phyloP scores from a whole-genome alignment of 345 rosid species.

The Eucalyptus decipiens region DNA sequence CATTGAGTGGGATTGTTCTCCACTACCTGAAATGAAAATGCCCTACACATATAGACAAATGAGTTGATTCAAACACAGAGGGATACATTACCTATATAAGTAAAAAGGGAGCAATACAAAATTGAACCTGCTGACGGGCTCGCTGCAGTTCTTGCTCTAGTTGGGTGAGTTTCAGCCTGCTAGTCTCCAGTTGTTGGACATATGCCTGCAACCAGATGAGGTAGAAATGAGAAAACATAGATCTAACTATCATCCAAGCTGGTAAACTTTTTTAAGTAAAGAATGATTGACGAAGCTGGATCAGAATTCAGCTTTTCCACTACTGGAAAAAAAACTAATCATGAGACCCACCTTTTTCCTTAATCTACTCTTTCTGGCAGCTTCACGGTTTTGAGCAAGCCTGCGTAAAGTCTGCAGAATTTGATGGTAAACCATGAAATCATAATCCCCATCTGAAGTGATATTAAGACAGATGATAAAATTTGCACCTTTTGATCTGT shows the following conservation, averaged over 20 bases:
- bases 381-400: conserved; percentile 99
- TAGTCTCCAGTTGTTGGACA: conserved; percentile 87
- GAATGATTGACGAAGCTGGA: neutral
- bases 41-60: conserved; percentile 26
- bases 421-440: neutral
- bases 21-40: conserved; percentile 72
- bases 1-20: conserved; percentile 82
- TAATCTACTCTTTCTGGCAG: conserved; percentile 92
- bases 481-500: conserved; percentile 73
- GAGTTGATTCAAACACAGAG: neutral
- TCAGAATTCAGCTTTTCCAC: neutral
- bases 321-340: neutral
- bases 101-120: neutral
- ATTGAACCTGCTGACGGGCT: conserved; percentile 62
- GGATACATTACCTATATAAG: neutral
- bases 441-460: neutral
- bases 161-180: conserved; percentile 54
- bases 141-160: conserved; percentile 84
- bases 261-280: neutral
- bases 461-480: neutral
- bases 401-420: conserved; percentile 65
- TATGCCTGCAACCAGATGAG: conserved; percentile 39
- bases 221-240: neutral
- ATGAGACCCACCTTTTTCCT: conserved; percentile 64
- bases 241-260: neutral